Base-by-base conservation (phyloP, 768 basidiomycete genomes). In the Termitomyces sp. region DNA sequence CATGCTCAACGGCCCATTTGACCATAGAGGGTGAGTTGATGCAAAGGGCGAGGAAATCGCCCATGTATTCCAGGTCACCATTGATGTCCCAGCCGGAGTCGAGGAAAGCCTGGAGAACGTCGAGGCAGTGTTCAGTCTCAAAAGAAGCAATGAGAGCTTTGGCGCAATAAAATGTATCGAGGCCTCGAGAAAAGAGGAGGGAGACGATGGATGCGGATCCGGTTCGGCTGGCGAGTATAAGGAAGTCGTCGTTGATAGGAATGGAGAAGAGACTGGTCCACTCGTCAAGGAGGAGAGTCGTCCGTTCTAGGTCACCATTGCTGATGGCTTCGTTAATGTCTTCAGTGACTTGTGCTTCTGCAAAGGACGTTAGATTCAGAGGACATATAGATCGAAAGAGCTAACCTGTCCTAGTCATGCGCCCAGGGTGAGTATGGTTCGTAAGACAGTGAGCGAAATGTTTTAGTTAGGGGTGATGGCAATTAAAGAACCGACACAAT, bases 51-150 rank as follows among this genome's bases (percentile, higher is more conserved):
- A 61, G 57, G 5, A 58, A 7, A 36, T 54, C 37, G 5, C 60
- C 57, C 2, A 50, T 20, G 32, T 59, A 55, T 18, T 55, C 50
- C 5, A 61, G 46, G 13, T 34, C n/a, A n/a, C 29, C 34, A 36
- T 53, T 53, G 14, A 57, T 58, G 48, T 57, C 53, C 48, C 53
- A 63, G 16, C 56, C 62, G 3, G 56, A 46, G 7, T 55, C 53
- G 20, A 60, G 12, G 44, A 63, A 55, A 29, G 56, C 59, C 49
- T 58, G 46, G 44, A 61, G 57, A 27, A 58, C 20, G 22, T 42
- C 46, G 8, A 26, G 3, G 2, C 41, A 14, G 20, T 26, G 20
- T 5, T 46, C 37, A 5, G 39, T 39, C 16, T 31, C 8, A 8
- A 29, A 32, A 18, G 60, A 53, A 12, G 53, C 36, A 31, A 51